Percentiles rank a stretch among this genome's conserved stretches.
Conservation (phyloP, 345 rosid genomes). For the Ailanthus altissimus region DNA sequence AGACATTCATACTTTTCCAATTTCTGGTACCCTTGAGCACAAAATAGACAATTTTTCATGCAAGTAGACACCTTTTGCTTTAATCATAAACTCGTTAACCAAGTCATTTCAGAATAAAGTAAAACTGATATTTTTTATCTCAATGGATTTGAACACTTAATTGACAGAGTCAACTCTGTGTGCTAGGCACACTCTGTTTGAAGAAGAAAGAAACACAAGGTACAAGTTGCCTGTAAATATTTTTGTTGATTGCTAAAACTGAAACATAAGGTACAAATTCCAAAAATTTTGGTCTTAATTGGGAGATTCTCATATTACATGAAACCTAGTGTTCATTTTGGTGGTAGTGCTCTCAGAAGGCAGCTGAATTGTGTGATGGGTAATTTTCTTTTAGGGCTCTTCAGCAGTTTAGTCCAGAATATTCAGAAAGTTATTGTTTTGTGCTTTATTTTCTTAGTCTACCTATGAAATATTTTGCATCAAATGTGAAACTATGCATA, state of each 20-base stretch:
- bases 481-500: not conserved
- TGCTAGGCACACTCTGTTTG: not conserved
- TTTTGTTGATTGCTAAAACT: not conserved
- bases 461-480: constrained; percentile 2
- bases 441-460: not conserved
- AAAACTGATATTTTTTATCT: not conserved
- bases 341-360: not conserved
- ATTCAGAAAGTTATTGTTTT: not conserved
- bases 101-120: not conserved
- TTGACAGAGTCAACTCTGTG: not conserved
- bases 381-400: not conserved
- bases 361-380: not conserved
- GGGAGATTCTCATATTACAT: not conserved
- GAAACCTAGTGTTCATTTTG: not conserved
- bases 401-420: not conserved
- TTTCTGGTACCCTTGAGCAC: not conserved
- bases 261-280: too few species aligned
- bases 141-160: not conserved
- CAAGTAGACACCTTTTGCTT: not conserved
- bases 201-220: not conserved
- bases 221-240: not conserved
- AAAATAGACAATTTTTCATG: not conserved
- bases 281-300: not conserved
- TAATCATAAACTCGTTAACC: not conserved
- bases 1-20: not conserved